Base-by-base conservation (phyloP, 179 eudicot genomes). In the Corrigiola litoralis region DNA sequence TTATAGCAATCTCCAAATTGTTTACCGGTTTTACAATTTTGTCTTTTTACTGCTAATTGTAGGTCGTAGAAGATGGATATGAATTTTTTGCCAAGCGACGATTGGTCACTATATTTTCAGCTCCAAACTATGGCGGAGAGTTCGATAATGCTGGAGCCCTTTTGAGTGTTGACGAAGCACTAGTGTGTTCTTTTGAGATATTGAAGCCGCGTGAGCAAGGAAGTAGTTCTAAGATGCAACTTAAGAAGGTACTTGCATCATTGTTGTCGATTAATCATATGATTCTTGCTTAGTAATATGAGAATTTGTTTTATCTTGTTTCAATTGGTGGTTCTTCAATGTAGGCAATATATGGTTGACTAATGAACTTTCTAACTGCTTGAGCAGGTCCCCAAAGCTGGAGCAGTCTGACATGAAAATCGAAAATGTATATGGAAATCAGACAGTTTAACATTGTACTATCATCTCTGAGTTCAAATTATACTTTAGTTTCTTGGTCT, bases 61-160 rank as follows among this genome's bases (percentile, higher is more conserved):
- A 88, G 95, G 95, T 88, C 55, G 95, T 88, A 63, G 95, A 88
- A 79, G 95, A 88, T 65, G 95, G 95, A 4, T 88, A 88, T 37
- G 92, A 88, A 54, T 88, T 88, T 65, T 88, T 88, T 46, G 92
- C 89, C 34, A 81, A 80, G 65, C 72, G 92, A 72, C 82, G 83
- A 75, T 71, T 88, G 38, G 95, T 88, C 17, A 88, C 95, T 0
- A 84, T 88, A 70, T 88, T 88, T 74, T 88, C 95, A 40, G 95
- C 95, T 56, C 95, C 95, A 47, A 88, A 88, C 63, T 88, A 88
- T 64, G 95, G 92, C 5, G 95, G 95, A 12, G 95, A 88, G 70
- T 88, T 88, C 44, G 95, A 88, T 69, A 88, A 88, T 65, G 95
- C 84, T 53, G 95, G 95, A 34, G 95, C 91, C 18, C 82, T 88